Percentiles rank a stretch among this genome's conserved stretches.
Evolutionary conservation across 164 flowering plant genomes (phyloP).

Genomic region (Liriodendron chinense): DNA sequence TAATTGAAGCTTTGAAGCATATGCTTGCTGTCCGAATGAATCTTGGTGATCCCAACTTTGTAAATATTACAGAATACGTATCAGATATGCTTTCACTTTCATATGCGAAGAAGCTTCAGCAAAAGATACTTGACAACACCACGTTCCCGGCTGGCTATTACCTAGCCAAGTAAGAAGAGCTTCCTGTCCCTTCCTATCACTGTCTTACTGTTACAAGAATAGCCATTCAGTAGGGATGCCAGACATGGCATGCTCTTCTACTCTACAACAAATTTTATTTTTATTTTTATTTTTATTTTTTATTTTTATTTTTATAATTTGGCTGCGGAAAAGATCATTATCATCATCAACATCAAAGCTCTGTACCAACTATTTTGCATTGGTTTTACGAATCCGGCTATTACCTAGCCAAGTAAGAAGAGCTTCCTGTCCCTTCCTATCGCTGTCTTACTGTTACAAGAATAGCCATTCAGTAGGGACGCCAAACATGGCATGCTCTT

Average conservation of each 20-base stretch:
- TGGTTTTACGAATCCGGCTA: too few species aligned
- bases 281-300: too few species aligned
- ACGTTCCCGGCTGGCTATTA: conserved; percentile 84
- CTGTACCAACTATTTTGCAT: too few species aligned
- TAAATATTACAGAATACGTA: conserved; percentile 28
- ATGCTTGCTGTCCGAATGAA: conserved; percentile 87
- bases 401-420: conserved; percentile 56
- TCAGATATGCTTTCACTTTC: conserved; percentile 72
- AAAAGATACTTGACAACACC: conserved; percentile 72
- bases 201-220: not conserved
- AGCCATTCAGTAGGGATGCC: not conserved
- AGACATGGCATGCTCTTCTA: not conserved
- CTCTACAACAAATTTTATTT: too few species aligned
- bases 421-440: not conserved
- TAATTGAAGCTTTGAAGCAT: conserved; percentile 86
- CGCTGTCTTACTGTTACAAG: not conserved
- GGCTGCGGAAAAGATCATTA: too few species aligned
- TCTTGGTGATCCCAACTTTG: conserved; percentile 85
- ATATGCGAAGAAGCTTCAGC: conserved; percentile 51
- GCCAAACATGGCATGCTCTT: not conserved
- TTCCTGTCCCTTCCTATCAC: not conserved
- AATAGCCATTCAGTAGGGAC: not conserved
- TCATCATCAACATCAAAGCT: too few species aligned
- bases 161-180: conserved; percentile 43
- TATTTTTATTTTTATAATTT: too few species aligned